Percentiles rank a stretch among this genome's conserved stretches.
phyloP scores from a whole-genome alignment of 1,284 basidiomycete genomes.

The Leccinum solheimii region DNA sequence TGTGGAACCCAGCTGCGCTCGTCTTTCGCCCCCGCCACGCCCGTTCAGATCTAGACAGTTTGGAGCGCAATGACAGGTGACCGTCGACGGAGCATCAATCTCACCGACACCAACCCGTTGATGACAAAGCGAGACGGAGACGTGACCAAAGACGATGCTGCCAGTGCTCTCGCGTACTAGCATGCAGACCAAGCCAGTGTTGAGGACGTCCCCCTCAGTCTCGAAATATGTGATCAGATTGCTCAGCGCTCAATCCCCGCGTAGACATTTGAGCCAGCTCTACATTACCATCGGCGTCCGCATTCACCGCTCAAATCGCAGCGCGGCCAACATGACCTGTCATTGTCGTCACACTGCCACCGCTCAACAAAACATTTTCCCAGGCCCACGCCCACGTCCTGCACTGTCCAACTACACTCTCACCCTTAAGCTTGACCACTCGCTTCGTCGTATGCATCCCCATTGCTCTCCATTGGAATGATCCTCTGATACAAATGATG shows the following conservation, averaged over 20 bases:
- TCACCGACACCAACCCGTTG: slow-evolving; percentile 28
- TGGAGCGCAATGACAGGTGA: slow-evolving; percentile 23
- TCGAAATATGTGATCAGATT: too few species aligned
- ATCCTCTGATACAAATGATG: slow-evolving; percentile 66
- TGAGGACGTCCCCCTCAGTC: too few species aligned
- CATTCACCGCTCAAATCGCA: slow-evolving; percentile 19
- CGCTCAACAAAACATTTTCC: slow-evolving; percentile 45
- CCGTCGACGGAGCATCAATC: slow-evolving; percentile 44
- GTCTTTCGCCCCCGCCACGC: slow-evolving; percentile 54
- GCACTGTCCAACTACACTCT: slow-evolving; percentile 38
- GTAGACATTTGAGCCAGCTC: background rate
- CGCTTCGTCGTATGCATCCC: slow-evolving; percentile 66
- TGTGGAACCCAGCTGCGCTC: slow-evolving; percentile 41
- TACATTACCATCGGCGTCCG: background rate
- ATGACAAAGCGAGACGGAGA: too few species aligned
- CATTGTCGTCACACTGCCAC: slow-evolving; percentile 10
- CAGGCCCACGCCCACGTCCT: slow-evolving; percentile 35
- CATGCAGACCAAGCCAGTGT: too few species aligned
- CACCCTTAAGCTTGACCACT: slow-evolving; percentile 35
- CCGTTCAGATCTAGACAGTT: slow-evolving; percentile 32
- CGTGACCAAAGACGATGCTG: too few species aligned
- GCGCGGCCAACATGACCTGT: slow-evolving; percentile 25
- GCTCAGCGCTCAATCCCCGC: too few species aligned
- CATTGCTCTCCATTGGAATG: slow-evolving; percentile 63
- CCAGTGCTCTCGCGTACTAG: too few species aligned